Percentiles rank a stretch among this genome's conserved stretches.
phyloP scores from a whole-genome alignment of 257 asterid genomes.

The Solanum chilense region DNA sequence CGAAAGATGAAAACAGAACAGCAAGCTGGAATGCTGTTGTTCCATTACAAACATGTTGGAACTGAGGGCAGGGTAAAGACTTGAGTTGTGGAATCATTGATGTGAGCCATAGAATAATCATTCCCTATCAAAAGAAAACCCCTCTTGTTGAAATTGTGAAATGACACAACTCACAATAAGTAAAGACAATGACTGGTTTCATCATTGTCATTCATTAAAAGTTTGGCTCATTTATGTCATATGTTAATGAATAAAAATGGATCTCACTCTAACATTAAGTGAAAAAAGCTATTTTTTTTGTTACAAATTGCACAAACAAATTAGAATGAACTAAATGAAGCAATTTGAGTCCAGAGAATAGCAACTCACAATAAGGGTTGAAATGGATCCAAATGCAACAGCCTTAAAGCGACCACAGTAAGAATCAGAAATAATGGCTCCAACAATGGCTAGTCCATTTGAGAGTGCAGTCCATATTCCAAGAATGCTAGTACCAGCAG shows the following conservation, averaged over 20 bases:
- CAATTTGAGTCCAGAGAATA: neutral
- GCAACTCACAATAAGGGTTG: constrained; percentile 5
- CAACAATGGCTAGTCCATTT: constrained; percentile 6
- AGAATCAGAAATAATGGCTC: constrained; percentile 9
- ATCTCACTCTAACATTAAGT: neutral
- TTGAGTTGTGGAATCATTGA: neutral
- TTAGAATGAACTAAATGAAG: neutral
- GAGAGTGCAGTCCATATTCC: constrained; percentile 8
- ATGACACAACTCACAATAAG: neutral
- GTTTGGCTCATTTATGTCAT: too few relatives aligned
- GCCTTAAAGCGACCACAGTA: constrained; percentile 5
- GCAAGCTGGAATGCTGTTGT: neutral
- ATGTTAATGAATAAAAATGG: too few relatives aligned
- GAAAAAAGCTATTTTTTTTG: too few relatives aligned
- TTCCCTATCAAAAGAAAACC: neutral
- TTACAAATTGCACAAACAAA: neutral
- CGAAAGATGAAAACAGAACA: neutral
- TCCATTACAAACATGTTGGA: neutral
- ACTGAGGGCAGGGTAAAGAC: neutral
- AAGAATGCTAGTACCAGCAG: neutral
- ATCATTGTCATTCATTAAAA: too few relatives aligned
- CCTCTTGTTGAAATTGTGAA: neutral
- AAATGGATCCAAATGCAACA: constrained; percentile 4
- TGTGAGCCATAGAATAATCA: constrained; percentile 13
- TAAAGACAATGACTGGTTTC: neutral